Evolutionary conservation across 192 early-diverging fungal genomes (phyloP), one percentile per base, ranked within the genome.

Genomic region (Linnemannia elongata): DNA sequence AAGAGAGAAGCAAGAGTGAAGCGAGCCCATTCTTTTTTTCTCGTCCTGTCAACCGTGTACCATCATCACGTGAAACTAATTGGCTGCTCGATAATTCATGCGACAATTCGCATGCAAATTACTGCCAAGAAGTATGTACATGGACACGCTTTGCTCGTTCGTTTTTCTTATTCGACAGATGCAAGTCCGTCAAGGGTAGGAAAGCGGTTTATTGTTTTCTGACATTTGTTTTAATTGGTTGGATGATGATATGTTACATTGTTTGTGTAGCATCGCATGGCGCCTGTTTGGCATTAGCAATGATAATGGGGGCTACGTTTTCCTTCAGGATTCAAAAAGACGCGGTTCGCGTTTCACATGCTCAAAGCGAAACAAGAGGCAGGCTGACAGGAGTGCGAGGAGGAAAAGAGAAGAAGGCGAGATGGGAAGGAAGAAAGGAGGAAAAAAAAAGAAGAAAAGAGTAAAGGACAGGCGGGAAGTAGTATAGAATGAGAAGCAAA

Each of bases 381-480:
- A 9, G 1, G 55, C 10, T 57, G 24, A 57, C 55, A 27, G 1
- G 55, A 57, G 17, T 10, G 4, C 3, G 49, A 52, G 17, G 49
- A 52, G 49, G 3, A 52, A 20, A 52, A 17, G 47, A 49, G 47
- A 47, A 47, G 12, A 49, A 49, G 15, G 47, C 47, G 27, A 49
- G 71, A 24, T 24, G 42, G 12, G 27, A 75, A 30, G 12, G 45
- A 72, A 69, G 18, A 36, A 4, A 72, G n/a, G n/a, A 79, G 15
- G 35, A 78, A 22, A 78, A 30, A 30, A 44, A 57, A 60, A 30
- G 42, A 74, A 33, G 60, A 73, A 72, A 73, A 72, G 44, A 72
- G 52, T 27, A 42, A 35, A 30, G 45, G 27, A 74, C 60, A 44
- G 42, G 41, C 12, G 22, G 55, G 55, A 60, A 49, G 10, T 39